Conservation (phyloP, 2,329 filamentous ascomycete genomes). For the Rutstroemia sydowiana region DNA sequence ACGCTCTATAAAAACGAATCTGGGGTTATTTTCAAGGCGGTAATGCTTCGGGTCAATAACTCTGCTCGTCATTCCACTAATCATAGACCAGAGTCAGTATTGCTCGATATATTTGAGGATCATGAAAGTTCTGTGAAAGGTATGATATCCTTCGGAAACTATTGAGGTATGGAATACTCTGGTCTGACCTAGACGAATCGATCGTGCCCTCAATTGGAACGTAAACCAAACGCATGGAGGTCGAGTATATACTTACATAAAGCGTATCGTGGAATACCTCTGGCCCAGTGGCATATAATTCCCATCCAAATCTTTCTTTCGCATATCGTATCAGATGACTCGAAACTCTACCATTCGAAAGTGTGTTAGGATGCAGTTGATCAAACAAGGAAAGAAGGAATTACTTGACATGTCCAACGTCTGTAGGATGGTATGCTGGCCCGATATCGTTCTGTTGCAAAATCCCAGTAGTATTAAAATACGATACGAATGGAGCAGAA, state of each 20-base stretch:
- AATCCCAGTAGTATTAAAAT: slow-evolving; percentile 55
- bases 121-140: no score
- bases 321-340: slow-evolving; percentile 53
- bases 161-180: no score
- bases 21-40: no score
- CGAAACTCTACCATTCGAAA: no score
- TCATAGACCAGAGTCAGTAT: no score
- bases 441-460: slow-evolving; percentile 55
- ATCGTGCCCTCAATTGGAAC: not conserved
- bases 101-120: no score
- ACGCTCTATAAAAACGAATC: no score
- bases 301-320: slow-evolving; percentile 48
- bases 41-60: no score
- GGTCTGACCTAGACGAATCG: no score
- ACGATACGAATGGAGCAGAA: slow-evolving; percentile 43
- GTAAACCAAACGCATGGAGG: not conserved
- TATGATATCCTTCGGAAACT: no score
- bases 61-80: slow-evolving; percentile 3
- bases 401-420: slow-evolving; percentile 55
- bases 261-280: slow-evolving; percentile 44
- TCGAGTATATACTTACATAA: slow-evolving; percentile 27
- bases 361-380: no score
- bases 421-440: slow-evolving; percentile 52
- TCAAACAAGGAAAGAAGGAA: no score
- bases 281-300: slow-evolving; percentile 45